Evolutionary conservation across 352 stramenopile genomes (phyloP).

Genomic region (Aphanomyces euteiches): DNA sequence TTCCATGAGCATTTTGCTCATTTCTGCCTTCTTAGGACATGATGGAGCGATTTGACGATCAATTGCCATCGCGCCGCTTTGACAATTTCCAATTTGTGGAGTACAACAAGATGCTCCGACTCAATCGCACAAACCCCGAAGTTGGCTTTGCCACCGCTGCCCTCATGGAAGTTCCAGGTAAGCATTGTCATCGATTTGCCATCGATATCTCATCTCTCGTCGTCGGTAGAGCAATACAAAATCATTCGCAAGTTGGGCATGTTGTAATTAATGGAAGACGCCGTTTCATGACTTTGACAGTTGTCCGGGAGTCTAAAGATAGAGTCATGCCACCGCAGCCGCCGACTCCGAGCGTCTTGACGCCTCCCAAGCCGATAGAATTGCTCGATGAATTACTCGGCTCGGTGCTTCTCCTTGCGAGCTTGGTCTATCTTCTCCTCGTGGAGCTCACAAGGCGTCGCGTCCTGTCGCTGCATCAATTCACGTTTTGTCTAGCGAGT

Average conservation of each 20-base stretch:
- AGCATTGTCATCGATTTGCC: too few species aligned
- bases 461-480: conserved; percentile 64
- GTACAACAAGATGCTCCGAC: conserved; percentile 49
- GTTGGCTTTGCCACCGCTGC: conserved; percentile 57
- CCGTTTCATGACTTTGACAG: not conserved
- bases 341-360: not conserved
- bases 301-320: not conserved
- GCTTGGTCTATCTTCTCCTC: conserved; percentile 43
- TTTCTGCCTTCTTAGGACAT: conserved; percentile 30
- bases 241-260: conserved; percentile 26
- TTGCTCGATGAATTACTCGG: conserved; percentile 64
- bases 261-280: conserved; percentile 16
- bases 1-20: not conserved
- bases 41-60: conserved; percentile 61
- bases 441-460: conserved; percentile 68
- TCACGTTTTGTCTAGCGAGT: conserved; percentile 58
- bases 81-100: conserved; percentile 52
- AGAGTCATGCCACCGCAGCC: not conserved
- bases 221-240: conserved; percentile 28
- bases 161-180: conserved; percentile 60
- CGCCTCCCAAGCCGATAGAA: conserved; percentile 11
- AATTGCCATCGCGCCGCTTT: conserved; percentile 52
- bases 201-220: not conserved
- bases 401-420: conserved; percentile 54
- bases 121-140: conserved; percentile 50